These are phyloP conservation scores for Poa annua DNA, from an alignment of 176 grass and related monocot species.

Conservation along the genomic window DNA sequence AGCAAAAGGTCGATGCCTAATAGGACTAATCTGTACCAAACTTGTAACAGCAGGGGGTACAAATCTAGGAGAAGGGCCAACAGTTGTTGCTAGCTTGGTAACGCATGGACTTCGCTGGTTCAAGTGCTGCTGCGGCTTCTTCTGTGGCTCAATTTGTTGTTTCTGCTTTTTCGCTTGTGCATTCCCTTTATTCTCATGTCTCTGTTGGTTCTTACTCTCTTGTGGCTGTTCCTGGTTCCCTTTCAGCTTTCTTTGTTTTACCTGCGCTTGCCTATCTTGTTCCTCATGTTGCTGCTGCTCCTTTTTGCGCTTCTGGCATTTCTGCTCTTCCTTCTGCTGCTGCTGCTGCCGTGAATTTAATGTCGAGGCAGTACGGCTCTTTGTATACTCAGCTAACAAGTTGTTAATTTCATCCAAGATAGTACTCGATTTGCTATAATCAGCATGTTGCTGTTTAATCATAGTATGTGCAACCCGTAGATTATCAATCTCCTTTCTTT, in stretches of 20 bases:
- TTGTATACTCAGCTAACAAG: slow-evolving; percentile 37
- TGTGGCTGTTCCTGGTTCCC: slow-evolving; percentile 16
- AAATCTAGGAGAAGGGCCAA: background rate
- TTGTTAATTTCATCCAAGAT: slow-evolving; percentile 42
- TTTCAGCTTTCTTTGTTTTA: slow-evolving; percentile 14
- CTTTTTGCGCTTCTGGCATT: slow-evolving; percentile 45
- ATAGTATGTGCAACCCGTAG: slow-evolving; percentile 25
- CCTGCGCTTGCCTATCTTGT: background rate
- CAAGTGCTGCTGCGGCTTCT: slow-evolving; percentile 26
- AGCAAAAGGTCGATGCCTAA: slow-evolving; percentile 27
- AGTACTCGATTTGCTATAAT: slow-evolving; percentile 21
- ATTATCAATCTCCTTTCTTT: slow-evolving; percentile 35
- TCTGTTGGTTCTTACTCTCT: slow-evolving; percentile 13
- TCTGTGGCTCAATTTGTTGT: background rate
- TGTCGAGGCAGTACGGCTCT: slow-evolving; percentile 16
- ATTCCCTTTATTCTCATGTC: background rate
- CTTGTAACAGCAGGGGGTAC: slow-evolving; percentile 25
- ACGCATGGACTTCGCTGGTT: slow-evolving; percentile 11
- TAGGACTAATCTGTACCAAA: slow-evolving; percentile 12
- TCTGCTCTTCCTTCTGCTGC: slow-evolving; percentile 24
- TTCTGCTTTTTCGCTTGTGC: background rate
- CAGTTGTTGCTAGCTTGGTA: slow-evolving; percentile 24
- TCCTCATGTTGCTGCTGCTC: slow-evolving; percentile 30
- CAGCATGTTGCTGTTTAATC: slow-evolving; percentile 34
- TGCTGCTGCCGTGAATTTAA: slow-evolving; percentile 30